A percentile compares a stretch with the other conserved stretches of the same genome.
Evolutionary conservation across 2,329 filamentous ascomycete genomes (phyloP).

Genomic region (Cryphonectria radicalis): DNA sequence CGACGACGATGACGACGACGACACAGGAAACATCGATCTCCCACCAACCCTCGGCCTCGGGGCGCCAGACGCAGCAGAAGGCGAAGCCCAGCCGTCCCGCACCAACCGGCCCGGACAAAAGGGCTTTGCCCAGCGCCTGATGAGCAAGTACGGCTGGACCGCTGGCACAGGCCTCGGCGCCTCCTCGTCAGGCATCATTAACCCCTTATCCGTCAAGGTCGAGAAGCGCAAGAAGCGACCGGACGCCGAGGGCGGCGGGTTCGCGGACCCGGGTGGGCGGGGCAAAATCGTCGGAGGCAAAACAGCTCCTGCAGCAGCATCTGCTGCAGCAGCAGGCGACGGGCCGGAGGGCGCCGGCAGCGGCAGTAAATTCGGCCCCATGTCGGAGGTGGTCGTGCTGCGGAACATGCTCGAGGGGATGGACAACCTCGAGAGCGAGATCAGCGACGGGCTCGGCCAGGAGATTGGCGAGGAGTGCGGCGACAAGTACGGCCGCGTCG

Average conservation of each 20-base stretch:
- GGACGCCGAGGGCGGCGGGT: slow-evolving; percentile 80
- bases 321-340: background rate
- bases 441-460: slow-evolving; percentile 77
- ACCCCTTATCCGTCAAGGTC: slow-evolving; percentile 81
- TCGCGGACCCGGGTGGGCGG: slow-evolving; percentile 68
- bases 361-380: slow-evolving; percentile 64
- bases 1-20: slow-evolving; percentile 38
- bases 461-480: slow-evolving; percentile 95
- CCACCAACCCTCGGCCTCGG: slow-evolving; percentile 50
- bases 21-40: slow-evolving; percentile 48
- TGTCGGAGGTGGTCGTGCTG: slow-evolving; percentile 83
- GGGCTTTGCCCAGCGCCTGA: slow-evolving; percentile 84
- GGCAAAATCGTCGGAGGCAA: slow-evolving; percentile 83
- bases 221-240: slow-evolving; percentile 81
- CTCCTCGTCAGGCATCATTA: slow-evolving; percentile 78
- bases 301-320: slow-evolving; percentile 37
- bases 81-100: slow-evolving; percentile 45
- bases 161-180: slow-evolving; percentile 88
- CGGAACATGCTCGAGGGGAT: slow-evolving; percentile 86
- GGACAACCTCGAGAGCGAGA: slow-evolving; percentile 74
- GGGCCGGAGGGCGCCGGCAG: slow-evolving; percentile 31
- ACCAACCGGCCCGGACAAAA: slow-evolving; percentile 77
- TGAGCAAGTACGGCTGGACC: slow-evolving; percentile 93
- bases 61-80: slow-evolving; percentile 35
- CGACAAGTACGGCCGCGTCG: slow-evolving; percentile 84